A percentile compares a stretch with the other conserved stretches of the same genome.
Evolutionary conservation across 2,329 filamentous ascomycete species (phyloP).

Genomic region (Fusarium drepaniforme): DNA sequence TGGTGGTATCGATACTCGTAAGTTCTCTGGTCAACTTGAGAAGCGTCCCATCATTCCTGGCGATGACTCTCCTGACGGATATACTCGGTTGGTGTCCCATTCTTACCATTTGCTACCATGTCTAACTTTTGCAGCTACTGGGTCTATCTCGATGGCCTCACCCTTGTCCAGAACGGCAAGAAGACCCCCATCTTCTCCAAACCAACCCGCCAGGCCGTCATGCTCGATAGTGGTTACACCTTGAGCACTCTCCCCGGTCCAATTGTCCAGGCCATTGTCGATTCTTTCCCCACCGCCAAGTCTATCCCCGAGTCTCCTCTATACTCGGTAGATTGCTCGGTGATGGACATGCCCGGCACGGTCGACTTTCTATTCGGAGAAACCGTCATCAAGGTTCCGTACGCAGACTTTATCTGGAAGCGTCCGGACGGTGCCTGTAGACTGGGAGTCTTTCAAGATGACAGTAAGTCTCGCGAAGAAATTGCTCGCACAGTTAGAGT

Average conservation of each 20-base stretch:
- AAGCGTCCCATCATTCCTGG: conserved; percentile 68
- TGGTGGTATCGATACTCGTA: conserved; percentile 69
- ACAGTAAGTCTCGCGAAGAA: conserved; percentile 9
- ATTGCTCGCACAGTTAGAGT: no score
- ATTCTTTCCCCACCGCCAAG: conserved; percentile 55
- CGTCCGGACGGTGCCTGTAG: conserved; percentile 47
- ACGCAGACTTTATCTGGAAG: conserved; percentile 61
- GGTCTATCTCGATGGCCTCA: conserved; percentile 55
- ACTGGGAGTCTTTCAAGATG: conserved; percentile 59
- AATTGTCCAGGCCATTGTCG: conserved; percentile 60
- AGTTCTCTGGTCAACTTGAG: conserved; percentile 65
- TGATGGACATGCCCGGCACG: conserved; percentile 50
- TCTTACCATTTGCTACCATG: neutral
- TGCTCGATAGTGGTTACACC: conserved; percentile 77
- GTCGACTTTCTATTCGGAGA: conserved; percentile 63
- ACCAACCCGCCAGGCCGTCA: conserved; percentile 57
- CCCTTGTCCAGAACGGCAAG: conserved; percentile 48
- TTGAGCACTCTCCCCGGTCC: conserved; percentile 73
- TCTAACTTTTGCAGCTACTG: conserved; percentile 51
- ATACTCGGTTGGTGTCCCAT: conserved; percentile 42
- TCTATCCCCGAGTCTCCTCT: conserved; percentile 52
- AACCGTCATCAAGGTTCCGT: conserved; percentile 57
- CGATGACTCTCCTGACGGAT: conserved; percentile 49
- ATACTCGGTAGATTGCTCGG: conserved; percentile 61
- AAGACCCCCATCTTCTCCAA: conserved; percentile 59